These are phyloP conservation scores for Deuterostichococcus epilithicus DNA, from an alignment of 139 green algal genomes.

Conservation along the genomic window DNA sequence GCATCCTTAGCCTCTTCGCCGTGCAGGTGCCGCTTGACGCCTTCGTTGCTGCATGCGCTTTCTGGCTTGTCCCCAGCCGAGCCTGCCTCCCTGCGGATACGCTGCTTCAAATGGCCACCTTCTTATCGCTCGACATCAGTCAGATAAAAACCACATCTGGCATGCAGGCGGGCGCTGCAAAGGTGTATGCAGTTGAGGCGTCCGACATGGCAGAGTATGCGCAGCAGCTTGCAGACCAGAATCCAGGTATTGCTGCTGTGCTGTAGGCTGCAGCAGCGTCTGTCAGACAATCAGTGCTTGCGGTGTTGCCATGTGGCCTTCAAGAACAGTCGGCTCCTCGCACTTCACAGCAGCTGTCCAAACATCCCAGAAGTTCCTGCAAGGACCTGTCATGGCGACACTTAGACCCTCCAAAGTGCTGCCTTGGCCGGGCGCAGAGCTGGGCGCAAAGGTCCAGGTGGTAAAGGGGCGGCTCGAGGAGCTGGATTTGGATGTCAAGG, in stretches of 20 bases:
- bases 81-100: too few relatives aligned
- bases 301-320: background rate
- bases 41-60: background rate
- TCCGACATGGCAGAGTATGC: slow-evolving; percentile 80
- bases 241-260: slow-evolving; percentile 35
- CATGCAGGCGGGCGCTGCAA: slow-evolving; percentile 70
- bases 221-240: slow-evolving; percentile 59
- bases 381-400: too few relatives aligned
- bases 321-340: background rate
- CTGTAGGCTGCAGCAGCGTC: background rate
- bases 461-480: slow-evolving; percentile 72
- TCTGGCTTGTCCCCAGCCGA: too few relatives aligned
- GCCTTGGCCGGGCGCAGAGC: background rate
- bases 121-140: too few relatives aligned
- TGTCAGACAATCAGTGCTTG: background rate
- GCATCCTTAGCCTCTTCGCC: slow-evolving; percentile 95
- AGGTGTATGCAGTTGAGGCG: slow-evolving; percentile 95
- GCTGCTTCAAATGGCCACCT: too few relatives aligned
- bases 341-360: background rate
- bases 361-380: background rate
- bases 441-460: slow-evolving; percentile 44
- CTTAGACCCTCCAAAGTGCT: background rate
- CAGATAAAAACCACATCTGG: background rate
- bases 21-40: slow-evolving; percentile 57
- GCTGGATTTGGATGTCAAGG: slow-evolving; percentile 57